Evolutionary conservation across 768 basidiomycete genomes (phyloP).

Genomic region (Coprinopsis strossmayeri): DNA sequence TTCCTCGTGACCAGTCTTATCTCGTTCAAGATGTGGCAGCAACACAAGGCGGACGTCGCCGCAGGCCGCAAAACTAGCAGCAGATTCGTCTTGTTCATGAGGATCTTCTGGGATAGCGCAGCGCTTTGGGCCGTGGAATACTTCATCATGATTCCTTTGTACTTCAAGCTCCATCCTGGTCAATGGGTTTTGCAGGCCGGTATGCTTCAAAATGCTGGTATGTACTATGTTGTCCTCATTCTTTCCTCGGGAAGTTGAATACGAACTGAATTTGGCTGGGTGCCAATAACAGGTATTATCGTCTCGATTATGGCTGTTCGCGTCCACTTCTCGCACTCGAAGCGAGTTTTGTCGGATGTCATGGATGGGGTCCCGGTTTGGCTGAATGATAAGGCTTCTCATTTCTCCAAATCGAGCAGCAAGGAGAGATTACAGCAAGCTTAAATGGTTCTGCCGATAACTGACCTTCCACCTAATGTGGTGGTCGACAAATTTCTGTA

Average conservation of each 20-base stretch:
- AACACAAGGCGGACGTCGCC: neutral
- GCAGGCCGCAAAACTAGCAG: constrained; percentile 1
- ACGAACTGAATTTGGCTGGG: neutral
- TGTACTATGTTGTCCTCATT: neutral
- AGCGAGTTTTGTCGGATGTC: neutral
- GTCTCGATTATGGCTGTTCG: constrained; percentile 2
- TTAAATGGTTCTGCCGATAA: neutral
- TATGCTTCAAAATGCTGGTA: neutral
- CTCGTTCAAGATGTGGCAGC: neutral
- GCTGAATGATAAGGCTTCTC: neutral
- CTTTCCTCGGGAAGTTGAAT: no score
- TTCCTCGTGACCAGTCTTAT: constrained; percentile 3
- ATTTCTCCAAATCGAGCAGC: neutral
- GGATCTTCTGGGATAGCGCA: constrained; percentile 7
- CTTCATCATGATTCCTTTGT: neutral
- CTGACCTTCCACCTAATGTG: neutral
- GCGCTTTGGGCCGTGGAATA: constrained; percentile 1
- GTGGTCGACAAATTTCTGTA: neutral
- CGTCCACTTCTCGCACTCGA: constrained; percentile 1
- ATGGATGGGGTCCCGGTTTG: constrained; percentile 3
- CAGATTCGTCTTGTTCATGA: neutral
- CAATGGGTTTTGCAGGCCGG: constrained; percentile 1
- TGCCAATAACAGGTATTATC: neutral
- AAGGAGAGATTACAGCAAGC: neutral
- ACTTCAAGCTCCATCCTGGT: constrained; percentile 1